A percentile compares a stretch with the other conserved stretches of the same genome.
phyloP scores from a whole-genome alignment of 2,329 filamentous ascomycete species.

The Botrytis aclada region DNA sequence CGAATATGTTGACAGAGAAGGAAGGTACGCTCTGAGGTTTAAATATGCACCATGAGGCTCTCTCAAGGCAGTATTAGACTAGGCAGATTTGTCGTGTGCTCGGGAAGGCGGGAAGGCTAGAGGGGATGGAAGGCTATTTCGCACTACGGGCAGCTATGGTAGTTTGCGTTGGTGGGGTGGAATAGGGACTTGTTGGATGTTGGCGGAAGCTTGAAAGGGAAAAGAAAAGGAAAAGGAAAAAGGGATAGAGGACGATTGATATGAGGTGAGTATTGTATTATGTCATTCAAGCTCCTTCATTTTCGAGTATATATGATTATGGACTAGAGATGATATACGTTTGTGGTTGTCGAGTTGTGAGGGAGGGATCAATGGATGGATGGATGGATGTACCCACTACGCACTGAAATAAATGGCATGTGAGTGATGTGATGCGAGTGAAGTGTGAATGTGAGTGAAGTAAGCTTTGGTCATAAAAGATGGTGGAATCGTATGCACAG shows the following conservation, averaged over 20 bases:
- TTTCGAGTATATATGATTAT: neutral
- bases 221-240: neutral
- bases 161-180: slow-evolving; percentile 1
- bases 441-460: too few species aligned
- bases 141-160: neutral
- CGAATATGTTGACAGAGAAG: neutral
- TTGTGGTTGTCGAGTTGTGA: neutral
- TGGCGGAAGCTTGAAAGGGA: neutral
- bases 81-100: slow-evolving; percentile 15
- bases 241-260: neutral
- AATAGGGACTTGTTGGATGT: neutral
- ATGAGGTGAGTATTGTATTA: neutral
- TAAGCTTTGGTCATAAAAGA: neutral
- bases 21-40: neutral
- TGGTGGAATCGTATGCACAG: neutral
- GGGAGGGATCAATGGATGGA: neutral
- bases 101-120: neutral
- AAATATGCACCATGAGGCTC: neutral
- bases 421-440: neutral
- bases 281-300: neutral
- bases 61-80: neutral
- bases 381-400: neutral
- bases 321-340: neutral
- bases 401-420: neutral
- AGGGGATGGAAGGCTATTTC: neutral